Base-by-base conservation (phyloP, 306 rosid species). In the Lathyrus oleraceus region DNA sequence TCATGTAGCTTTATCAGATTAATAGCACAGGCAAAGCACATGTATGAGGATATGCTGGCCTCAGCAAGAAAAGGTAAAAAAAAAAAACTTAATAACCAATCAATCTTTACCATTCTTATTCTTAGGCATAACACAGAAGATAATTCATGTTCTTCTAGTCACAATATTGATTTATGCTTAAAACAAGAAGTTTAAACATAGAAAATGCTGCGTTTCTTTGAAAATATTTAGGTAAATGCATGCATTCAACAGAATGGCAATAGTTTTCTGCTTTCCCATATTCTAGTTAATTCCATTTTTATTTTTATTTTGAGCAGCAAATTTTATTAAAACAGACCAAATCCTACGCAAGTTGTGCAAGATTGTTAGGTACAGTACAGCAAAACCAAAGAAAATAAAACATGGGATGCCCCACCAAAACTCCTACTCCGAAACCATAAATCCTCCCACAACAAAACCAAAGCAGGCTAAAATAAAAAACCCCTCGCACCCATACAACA, bases 151-250 rank as follows among this genome's bases (percentile, higher is more conserved):
- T 75, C 65, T 49, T 72, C 23, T 38, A 68, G 49, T 61, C 48
- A 69, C 75, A 69, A 49, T 45, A 60, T 38, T n/a, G 35, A 59
- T 76, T 68, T 58, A 49, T 68, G 56, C 73, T 13, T 12, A 71
- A 71, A 71, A 65, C 32, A 51, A 47, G 57, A 54, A 45, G 5
- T 39, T 43, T 61, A 8, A 43, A 1, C 60, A 42, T 20, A 40
- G 49, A 52, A 69, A 61, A 62, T 17, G 63, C 4, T 3, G 35
- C 5, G 52, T 35, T 70, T 47, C 25, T 27, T 70, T 39, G 19
- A 51, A 61, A 67, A 45, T 28, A 25, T 21, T 32, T 52, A 28
- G 53, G n/a, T 15, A 42, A 63, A 39, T 8, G 14, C 42, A 52
- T 39, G 67, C 51, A 70, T 32, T 76, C 60, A 60, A 36, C 28